Percentiles rank a stretch among this genome's conserved stretches.
Evolutionary conservation across 371 early-diverging fungal species (phyloP).

Genomic region (Mortierella sp.): DNA sequence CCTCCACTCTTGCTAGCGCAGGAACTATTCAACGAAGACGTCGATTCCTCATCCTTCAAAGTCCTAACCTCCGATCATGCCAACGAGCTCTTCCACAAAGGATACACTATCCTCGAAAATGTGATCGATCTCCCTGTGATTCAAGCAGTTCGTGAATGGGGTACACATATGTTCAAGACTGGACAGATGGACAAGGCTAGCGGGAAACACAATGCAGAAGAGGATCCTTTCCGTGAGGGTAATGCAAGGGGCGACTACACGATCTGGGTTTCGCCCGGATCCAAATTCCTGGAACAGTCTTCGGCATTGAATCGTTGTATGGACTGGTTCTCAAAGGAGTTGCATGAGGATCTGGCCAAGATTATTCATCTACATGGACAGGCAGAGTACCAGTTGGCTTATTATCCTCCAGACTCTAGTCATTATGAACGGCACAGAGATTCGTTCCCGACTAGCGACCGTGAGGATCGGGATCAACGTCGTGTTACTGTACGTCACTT

Average conservation of each 20-base stretch:
- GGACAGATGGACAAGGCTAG: conserved; percentile 53
- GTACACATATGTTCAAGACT: conserved; percentile 42
- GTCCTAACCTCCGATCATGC: conserved; percentile 52
- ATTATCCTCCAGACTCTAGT: conserved; percentile 70
- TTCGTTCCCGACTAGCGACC: conserved; percentile 70
- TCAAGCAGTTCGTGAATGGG: conserved; percentile 48
- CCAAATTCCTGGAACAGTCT: conserved; percentile 52
- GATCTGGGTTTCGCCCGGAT: conserved; percentile 62
- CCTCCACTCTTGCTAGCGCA: conserved; percentile 61
- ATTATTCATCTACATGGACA: conserved; percentile 62
- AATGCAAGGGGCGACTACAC: conserved; percentile 72
- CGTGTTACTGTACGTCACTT: conserved; percentile 62
- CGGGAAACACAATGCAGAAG: conserved; percentile 53
- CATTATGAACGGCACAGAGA: conserved; percentile 74
- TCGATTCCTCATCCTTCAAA: conserved; percentile 55
- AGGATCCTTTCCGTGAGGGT: conserved; percentile 70
- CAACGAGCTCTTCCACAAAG: conserved; percentile 64
- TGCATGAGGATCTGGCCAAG: conserved; percentile 61
- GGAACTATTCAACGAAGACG: conserved; percentile 61
- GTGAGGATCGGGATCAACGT: conserved; percentile 64
- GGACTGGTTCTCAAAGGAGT: conserved; percentile 49
- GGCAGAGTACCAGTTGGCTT: conserved; percentile 70
- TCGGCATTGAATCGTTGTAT: conserved; percentile 41
- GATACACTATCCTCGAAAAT: conserved; percentile 65
- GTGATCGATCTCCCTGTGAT: conserved; percentile 57